Evolutionary conservation across 148 eudicot species (phyloP).

Genomic region (Camellia lanceoleosa): DNA sequence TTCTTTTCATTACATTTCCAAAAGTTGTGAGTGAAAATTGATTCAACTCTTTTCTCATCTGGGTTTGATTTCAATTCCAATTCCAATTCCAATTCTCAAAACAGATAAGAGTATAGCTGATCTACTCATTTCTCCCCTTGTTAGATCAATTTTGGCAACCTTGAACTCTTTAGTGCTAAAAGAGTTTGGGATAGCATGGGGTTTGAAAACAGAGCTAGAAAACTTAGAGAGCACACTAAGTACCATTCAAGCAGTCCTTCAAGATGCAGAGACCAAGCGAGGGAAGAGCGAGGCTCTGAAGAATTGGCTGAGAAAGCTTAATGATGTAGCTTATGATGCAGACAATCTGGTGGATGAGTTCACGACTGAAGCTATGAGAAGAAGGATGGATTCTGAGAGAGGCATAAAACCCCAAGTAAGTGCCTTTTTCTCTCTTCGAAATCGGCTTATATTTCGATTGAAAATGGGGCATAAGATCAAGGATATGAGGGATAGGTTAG

Average conservation of each 20-base stretch:
- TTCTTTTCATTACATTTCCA: too few species aligned
- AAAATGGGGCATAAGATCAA: background rate
- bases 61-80: too few species aligned
- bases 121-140: background rate
- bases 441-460: background rate
- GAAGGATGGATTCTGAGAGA: background rate
- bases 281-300: background rate
- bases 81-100: too few species aligned
- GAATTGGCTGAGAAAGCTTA: slow-evolving; percentile 10
- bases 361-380: background rate
- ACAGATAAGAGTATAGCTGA: background rate
- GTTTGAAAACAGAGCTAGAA: background rate
- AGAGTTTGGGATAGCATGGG: background rate
- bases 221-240: background rate
- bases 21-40: too few species aligned
- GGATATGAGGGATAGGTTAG: background rate
- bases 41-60: too few species aligned
- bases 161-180: background rate
- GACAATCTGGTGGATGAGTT: background rate
- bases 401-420: background rate
- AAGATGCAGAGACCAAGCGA: slow-evolving; percentile 15
- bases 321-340: background rate
- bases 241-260: slow-evolving; percentile 9
- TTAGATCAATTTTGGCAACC: background rate
- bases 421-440: background rate